phyloP scores from a whole-genome alignment of 495 filamentous ascomycete species.

The Penicillium fimorum region DNA sequence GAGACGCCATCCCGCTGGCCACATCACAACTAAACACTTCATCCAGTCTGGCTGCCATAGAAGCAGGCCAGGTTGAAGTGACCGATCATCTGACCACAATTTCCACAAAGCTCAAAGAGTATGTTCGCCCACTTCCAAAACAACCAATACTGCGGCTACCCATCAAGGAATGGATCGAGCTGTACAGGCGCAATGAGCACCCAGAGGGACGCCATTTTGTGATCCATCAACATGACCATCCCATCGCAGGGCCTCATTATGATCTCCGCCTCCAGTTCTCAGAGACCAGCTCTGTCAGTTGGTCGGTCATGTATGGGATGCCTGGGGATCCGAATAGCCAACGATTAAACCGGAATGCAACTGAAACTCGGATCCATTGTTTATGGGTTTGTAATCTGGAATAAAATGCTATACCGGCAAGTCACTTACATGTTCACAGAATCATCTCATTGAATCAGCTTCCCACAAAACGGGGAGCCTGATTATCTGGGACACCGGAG shows the following conservation, averaged over 20 bases:
- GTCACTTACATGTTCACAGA: slow-evolving; percentile 36
- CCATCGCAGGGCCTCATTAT: slow-evolving; percentile 61
- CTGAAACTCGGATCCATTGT: slow-evolving; percentile 65
- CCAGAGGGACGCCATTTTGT: slow-evolving; percentile 58
- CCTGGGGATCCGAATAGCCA: slow-evolving; percentile 62
- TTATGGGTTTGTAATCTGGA: slow-evolving; percentile 41
- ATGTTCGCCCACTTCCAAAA: slow-evolving; percentile 4
- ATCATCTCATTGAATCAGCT: slow-evolving; percentile 66
- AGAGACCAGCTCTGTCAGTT: slow-evolving; percentile 59
- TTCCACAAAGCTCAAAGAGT: slow-evolving; percentile 38
- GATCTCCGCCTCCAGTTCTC: slow-evolving; percentile 68
- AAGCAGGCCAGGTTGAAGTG: slow-evolving; percentile 54
- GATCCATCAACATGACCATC: slow-evolving; percentile 70
- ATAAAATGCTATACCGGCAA: neutral
- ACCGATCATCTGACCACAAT: slow-evolving; percentile 55
- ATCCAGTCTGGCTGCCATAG: slow-evolving; percentile 48
- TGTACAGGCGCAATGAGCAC: slow-evolving; percentile 53
- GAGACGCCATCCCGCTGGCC: neutral
- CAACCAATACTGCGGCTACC: slow-evolving; percentile 36
- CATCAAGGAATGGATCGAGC: slow-evolving; percentile 45
- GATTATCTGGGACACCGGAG: slow-evolving; percentile 70
- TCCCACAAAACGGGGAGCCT: slow-evolving; percentile 58
- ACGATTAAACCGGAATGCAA: slow-evolving; percentile 59
- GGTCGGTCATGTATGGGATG: slow-evolving; percentile 65
- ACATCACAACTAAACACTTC: neutral